Base-by-base conservation (phyloP, 108 stramenopile genomes). In the Phaeodactylum tricornutum region DNA sequence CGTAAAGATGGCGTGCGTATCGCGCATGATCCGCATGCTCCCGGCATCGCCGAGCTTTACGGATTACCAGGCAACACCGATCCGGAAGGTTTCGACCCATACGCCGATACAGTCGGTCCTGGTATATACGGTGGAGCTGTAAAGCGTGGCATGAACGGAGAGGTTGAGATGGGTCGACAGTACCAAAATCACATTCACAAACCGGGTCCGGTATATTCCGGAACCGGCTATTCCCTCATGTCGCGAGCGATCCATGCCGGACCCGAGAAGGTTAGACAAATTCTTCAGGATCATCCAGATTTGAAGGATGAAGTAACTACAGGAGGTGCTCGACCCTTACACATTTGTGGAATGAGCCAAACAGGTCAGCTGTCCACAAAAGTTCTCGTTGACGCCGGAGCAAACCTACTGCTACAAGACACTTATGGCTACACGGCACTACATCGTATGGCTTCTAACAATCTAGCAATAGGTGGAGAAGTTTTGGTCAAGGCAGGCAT, bases 401-500 rank as follows among this genome's bases (percentile, higher is more conserved):
- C 77, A 2, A 73, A 80, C 55, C 50, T 89, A 1, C 53, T 75
- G 24, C 59, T 71, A 0, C 59, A 81, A 23, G 84, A 90, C 49
- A 83, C 84, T 1, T 90, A 90, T 47, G 81, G 81, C 2, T 81
- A 78, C 57, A 85, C 75, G 30, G 74, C 87, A 0, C 50, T 89
- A 30, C 87, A 89, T 61, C 60, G 87, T 5, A 89, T 89, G 87
- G 87, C 87, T 29, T 79, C 76, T 27, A 90, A 90, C 53, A 81
- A 85, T 57, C 57, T 90, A 21, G 76, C 64, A 1, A 58, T 68
- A 14, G 88, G 88, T 22, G 84, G 80, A 1, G 68, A 68, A 52
- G 69, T 69, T 25, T 46, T 82, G 41, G 57, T 78, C 24, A 55
- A 61, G 29, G 74, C 81, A 1, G 81, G 81, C 23, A 59, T 67